phyloP scores from a whole-genome alignment of 2,329 filamentous ascomycete species.

The Pseudogymnoascus sp. region DNA sequence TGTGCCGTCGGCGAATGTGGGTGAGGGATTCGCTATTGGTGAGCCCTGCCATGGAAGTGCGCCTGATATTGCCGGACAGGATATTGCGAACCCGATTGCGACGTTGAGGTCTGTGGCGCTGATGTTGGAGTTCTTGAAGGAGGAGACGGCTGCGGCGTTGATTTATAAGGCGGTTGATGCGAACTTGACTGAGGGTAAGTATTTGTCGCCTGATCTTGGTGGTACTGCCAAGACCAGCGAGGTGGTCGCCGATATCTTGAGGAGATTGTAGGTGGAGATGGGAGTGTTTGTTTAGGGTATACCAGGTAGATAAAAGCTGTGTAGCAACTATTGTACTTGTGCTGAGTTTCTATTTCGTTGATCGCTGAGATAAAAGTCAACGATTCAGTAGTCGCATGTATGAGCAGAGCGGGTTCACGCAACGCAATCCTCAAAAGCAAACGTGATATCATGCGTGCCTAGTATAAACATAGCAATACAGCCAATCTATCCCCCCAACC shows the following conservation, averaged over 20 bases:
- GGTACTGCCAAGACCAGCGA: slow-evolving; percentile 78
- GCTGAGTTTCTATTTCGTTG: neutral
- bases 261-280: slow-evolving; percentile 52
- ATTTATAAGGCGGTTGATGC: slow-evolving; percentile 91
- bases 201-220: slow-evolving; percentile 83
- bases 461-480: neutral
- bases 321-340: neutral
- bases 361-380: neutral
- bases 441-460: neutral
- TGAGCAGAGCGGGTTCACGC: neutral
- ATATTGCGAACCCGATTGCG: slow-evolving; percentile 93
- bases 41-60: slow-evolving; percentile 97
- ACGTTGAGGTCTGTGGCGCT: slow-evolving; percentile 83
- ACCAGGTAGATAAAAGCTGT: slow-evolving; percentile 5
- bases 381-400: neutral
- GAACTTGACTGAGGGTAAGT: slow-evolving; percentile 73
- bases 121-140: slow-evolving; percentile 92
- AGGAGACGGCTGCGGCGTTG: slow-evolving; percentile 75
- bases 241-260: slow-evolving; percentile 80
- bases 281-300: neutral
- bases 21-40: slow-evolving; percentile 87
- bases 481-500: neutral
- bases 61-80: slow-evolving; percentile 87
- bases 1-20: slow-evolving; percentile 91
- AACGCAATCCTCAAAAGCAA: neutral